Conservation (phyloP, 441 rosid genomes). For the Brassica balearica region DNA sequence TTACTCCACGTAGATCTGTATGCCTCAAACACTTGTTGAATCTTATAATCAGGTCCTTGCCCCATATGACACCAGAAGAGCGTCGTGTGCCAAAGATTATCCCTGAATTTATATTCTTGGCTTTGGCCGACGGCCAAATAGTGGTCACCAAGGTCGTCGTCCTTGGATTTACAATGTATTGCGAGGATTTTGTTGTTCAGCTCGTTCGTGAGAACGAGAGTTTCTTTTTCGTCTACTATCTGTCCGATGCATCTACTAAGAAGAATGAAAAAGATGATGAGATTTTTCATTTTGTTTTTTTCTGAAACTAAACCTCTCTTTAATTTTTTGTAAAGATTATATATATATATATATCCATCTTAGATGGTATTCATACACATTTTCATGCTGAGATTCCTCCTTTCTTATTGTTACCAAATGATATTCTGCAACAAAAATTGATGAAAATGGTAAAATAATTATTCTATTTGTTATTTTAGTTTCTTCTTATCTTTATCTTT, state of each 20-base stretch:
- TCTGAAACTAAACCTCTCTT: neutral
- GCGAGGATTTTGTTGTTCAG: conserved; percentile 11
- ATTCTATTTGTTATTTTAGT: neutral
- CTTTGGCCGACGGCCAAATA: conserved; percentile 5
- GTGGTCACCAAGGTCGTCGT: conserved; percentile 31
- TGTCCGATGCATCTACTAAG: conserved; percentile 17
- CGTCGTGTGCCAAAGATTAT: neutral
- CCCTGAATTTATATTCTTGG: neutral
- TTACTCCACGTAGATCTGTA: conserved; percentile 17
- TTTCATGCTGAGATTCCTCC: neutral
- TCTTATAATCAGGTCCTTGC: conserved; percentile 28
- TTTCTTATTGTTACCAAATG: conserved; percentile 1
- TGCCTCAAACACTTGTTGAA: conserved; percentile 29
- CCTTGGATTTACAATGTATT: conserved; percentile 30
- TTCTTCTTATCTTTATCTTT: neutral
- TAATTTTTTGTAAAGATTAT: neutral
- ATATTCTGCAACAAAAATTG: neutral
- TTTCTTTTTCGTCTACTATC: neutral
- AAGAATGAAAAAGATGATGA: conserved; percentile 11
- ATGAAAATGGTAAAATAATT: neutral
- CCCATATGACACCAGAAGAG: conserved; percentile 36
- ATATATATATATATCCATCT: neutral
- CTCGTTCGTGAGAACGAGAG: conserved; percentile 24
- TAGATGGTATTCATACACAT: neutral
- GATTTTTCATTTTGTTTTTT: conserved; percentile 16